Evolutionary conservation across 2,329 filamentous ascomycete species (phyloP).

Genomic region (Apiospora aurea): DNA sequence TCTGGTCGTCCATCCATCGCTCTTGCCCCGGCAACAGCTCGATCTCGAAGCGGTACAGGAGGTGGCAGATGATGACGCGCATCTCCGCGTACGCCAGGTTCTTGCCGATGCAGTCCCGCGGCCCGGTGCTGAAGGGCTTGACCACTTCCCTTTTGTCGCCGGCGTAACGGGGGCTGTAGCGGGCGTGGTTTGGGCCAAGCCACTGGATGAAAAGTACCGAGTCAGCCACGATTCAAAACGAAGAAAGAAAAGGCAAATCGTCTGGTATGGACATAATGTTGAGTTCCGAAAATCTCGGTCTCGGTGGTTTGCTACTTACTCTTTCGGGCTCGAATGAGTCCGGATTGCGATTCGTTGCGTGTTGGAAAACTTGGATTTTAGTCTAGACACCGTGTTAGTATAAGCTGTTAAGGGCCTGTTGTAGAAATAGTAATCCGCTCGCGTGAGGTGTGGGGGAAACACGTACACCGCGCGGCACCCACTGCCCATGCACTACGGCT

Average conservation of each 20-base stretch:
- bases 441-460: neutral
- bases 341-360: constrained; percentile 23
- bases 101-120: constrained; percentile 35
- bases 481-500: constrained; percentile 35
- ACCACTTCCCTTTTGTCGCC: constrained; percentile 28
- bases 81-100: constrained; percentile 32
- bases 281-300: too few relatives aligned
- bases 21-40: constrained; percentile 37
- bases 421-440: too few relatives aligned
- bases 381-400: neutral
- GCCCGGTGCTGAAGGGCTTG: constrained; percentile 32
- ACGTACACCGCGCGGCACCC: constrained; percentile 32
- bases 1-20: neutral
- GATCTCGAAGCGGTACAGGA: constrained; percentile 29
- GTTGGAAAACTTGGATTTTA: neutral
- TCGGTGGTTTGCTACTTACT: constrained; percentile 26
- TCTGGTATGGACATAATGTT: too few relatives aligned
- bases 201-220: constrained; percentile 29
- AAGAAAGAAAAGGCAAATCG: neutral
- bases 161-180: constrained; percentile 19
- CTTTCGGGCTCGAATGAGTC: constrained; percentile 33
- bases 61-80: constrained; percentile 23
- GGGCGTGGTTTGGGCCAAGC: constrained; percentile 31
- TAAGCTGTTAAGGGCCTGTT: too few relatives aligned
- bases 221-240: neutral